phyloP scores from a whole-genome alignment of 208 protist species.

The Trypanosoma scelopori region DNA sequence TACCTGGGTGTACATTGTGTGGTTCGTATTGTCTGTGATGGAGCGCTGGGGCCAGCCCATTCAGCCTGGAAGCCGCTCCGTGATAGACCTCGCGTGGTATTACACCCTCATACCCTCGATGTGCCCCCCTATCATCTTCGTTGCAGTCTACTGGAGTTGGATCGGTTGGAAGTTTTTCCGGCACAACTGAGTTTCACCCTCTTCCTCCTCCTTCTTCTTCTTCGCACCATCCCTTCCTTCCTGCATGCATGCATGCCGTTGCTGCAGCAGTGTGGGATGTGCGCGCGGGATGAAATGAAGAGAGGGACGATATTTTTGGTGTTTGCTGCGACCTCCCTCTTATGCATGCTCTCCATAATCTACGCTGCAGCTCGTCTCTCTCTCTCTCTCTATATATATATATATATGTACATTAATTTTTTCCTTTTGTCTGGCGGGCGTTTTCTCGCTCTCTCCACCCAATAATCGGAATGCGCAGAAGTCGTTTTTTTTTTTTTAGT shows the following conservation, averaged over 20 bases:
- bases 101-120: slow-evolving; percentile 33
- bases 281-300: neutral
- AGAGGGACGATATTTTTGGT: neutral
- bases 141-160: slow-evolving; percentile 61
- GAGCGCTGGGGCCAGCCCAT: slow-evolving; percentile 16
- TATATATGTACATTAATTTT: too few species aligned
- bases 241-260: too few species aligned
- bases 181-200: slow-evolving; percentile 54
- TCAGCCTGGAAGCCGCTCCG: slow-evolving; percentile 13
- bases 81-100: slow-evolving; percentile 41
- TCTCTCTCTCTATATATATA: too few species aligned
- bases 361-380: too few species aligned
- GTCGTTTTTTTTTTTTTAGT: neutral
- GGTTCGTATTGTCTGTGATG: slow-evolving; percentile 29
- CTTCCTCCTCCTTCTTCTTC: too few species aligned
- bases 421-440: too few species aligned
- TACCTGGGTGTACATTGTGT: slow-evolving; percentile 33
- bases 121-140: slow-evolving; percentile 29
- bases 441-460: too few species aligned
- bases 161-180: slow-evolving; percentile 85
- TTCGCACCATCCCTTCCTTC: too few species aligned
- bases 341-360: too few species aligned
- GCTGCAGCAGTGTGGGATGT: neutral
- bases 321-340: too few species aligned
- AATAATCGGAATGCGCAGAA: too few species aligned